Evolutionary conservation across 306 rosid genomes (phyloP).

Genomic region (Ormosia emarginata): DNA sequence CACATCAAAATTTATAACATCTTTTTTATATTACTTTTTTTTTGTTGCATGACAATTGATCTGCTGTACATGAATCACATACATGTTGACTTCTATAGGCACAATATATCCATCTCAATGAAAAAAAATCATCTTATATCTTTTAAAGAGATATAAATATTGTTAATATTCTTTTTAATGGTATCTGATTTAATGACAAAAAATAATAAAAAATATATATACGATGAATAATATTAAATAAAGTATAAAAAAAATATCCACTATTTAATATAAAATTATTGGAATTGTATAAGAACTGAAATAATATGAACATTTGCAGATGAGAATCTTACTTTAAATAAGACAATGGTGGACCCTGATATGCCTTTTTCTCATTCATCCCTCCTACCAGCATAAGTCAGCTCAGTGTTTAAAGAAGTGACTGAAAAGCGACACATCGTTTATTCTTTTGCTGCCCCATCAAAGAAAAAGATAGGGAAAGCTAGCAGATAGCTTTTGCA

Average conservation of each 20-base stretch:
- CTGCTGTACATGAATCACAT: not conserved
- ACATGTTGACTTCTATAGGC: not conserved
- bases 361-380: conserved; percentile 1
- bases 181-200: too few species aligned
- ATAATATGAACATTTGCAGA: not conserved
- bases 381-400: conserved; percentile 4
- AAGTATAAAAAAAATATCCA: too few species aligned
- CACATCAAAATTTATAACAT: not conserved
- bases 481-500: conserved; percentile 3
- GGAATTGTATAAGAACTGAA: not conserved
- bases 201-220: too few species aligned
- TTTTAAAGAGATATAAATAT: too few species aligned
- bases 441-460: conserved; percentile 26
- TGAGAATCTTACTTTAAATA: conserved; percentile 19
- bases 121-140: too few species aligned
- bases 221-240: too few species aligned
- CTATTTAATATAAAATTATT: too few species aligned
- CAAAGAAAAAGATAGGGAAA: not conserved
- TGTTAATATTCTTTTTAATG: too few species aligned
- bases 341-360: conserved; percentile 13
- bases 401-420: not conserved
- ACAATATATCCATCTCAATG: not conserved
- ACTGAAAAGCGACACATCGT: conserved; percentile 19
- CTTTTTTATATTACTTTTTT: too few species aligned
- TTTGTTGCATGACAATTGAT: not conserved